Evolutionary conservation across 73 alveolate species (phyloP), one percentile per base, ranked within the genome.

Genomic region (Paramecium pentaurelia): DNA sequence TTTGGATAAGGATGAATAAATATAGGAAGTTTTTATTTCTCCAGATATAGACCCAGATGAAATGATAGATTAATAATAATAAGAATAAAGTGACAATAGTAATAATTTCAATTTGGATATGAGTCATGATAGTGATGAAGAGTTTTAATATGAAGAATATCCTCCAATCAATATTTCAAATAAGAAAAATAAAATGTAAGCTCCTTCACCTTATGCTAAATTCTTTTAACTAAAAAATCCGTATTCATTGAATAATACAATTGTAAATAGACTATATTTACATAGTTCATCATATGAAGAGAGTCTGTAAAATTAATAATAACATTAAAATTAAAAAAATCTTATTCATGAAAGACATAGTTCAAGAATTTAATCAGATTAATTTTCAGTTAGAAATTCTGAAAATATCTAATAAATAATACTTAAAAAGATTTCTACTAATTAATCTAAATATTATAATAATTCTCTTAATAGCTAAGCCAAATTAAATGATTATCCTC

Each of bases 1-100:
- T 54, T 54, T 54, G 16, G 70, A 54, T 6, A 54, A 54, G 32
- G 70, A 54, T n/a, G 70, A 54, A 54, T 54, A 54, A 18, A 54
- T 54, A n/a, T 54, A 54, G 32, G 84, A 64, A 32, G 47, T 64
- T 28, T 5, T 34, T 2, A 64, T 64, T 14, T 16, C 84, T 4
- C 84, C 84, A 14, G 84, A 64, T 5, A 27, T 64, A 64, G 84
- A 64, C 27, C 84, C 84, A 64, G 84, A 64, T 64, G 84, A 64
- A 64, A 25, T 64, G 47, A 28, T 64, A 32, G 84, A 64, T 3
- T 28, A 64, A 14, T n/a, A 54, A 32, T 28, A 64, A 64, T 32
- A 28, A 64, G 45, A 34, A 6, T 64, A 64, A 64, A 64, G 84
- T 64, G 84, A 64, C 7, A 64, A 64, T 64, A 64, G 84, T 28